Conservation (phyloP, 2,329 filamentous ascomycete genomes). For the Hirsutella rhossiliensis region DNA sequence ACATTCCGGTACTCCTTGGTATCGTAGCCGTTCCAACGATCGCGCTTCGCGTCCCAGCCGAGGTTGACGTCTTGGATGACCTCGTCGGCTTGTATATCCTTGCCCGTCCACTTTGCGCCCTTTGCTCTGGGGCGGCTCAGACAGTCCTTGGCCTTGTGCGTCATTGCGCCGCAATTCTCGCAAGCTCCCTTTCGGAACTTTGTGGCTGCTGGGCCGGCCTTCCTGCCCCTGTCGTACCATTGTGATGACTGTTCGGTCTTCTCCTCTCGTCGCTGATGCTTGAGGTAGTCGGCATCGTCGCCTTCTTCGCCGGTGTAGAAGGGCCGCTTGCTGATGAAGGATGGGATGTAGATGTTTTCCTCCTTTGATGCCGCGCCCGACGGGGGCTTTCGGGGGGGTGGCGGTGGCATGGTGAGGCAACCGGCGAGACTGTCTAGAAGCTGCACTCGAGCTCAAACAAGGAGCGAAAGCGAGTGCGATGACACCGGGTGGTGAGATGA, state of each 20-base stretch:
- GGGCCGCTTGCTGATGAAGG: conserved; percentile 94
- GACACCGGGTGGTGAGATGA: too few species aligned
- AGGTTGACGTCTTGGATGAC: conserved; percentile 72
- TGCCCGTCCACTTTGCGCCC: conserved; percentile 85
- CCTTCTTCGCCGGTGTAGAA: conserved; percentile 83
- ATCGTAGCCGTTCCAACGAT: conserved; percentile 98
- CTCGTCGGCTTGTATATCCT: conserved; percentile 89
- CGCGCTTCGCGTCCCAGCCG: conserved; percentile 94
- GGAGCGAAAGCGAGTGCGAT: too few species aligned
- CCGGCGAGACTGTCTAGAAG: not conserved
- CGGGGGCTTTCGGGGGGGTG: conserved; percentile 15
- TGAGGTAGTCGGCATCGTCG: conserved; percentile 76
- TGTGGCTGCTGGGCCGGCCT: conserved; percentile 74
- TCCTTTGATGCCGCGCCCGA: conserved; percentile 52
- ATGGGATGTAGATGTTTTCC: conserved; percentile 96
- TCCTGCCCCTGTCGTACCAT: conserved; percentile 90
- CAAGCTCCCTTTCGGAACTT: conserved; percentile 97
- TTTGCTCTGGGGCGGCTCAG: conserved; percentile 77
- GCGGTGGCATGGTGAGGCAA: conserved; percentile 1
- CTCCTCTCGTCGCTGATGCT: conserved; percentile 66
- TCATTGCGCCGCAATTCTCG: conserved; percentile 96
- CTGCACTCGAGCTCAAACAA: too few species aligned
- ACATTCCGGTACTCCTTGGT: conserved; percentile 72
- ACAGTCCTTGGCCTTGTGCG: conserved; percentile 91
- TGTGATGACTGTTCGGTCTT: conserved; percentile 63